Percentiles rank a stretch among this genome's conserved stretches.
Conservation (phyloP, 306 rosid genomes). For the Cicer cuneatum region DNA sequence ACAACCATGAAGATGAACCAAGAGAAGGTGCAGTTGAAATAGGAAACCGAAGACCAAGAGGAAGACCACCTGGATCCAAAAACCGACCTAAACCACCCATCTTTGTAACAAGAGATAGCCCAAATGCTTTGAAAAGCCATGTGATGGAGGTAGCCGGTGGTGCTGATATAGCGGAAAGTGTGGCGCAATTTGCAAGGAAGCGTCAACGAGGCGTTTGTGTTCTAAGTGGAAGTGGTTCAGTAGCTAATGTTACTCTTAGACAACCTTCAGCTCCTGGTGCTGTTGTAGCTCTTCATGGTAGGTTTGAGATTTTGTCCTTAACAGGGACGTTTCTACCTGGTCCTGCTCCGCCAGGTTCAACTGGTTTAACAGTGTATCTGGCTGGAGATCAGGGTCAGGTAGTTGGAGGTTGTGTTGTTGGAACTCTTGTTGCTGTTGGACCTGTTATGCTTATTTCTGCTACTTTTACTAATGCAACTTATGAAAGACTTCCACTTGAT, state of each 20-base stretch:
- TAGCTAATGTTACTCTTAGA: slow-evolving; percentile 82
- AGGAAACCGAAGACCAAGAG: slow-evolving; percentile 80
- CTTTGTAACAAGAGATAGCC: slow-evolving; percentile 85
- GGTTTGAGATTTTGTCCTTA: slow-evolving; percentile 86
- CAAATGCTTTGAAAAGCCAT: slow-evolving; percentile 87
- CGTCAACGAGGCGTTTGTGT: slow-evolving; percentile 97
- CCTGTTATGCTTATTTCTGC: slow-evolving; percentile 95
- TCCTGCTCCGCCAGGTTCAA: slow-evolving; percentile 86
- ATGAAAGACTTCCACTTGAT: slow-evolving; percentile 89
- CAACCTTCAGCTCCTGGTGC: slow-evolving; percentile 88
- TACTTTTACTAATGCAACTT: slow-evolving; percentile 91
- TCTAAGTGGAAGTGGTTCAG: slow-evolving; percentile 88
- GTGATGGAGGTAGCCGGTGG: slow-evolving; percentile 91
- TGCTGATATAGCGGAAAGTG: slow-evolving; percentile 84
- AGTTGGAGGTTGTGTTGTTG: slow-evolving; percentile 91
- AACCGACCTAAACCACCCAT: slow-evolving; percentile 96
- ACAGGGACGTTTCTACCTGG: slow-evolving; percentile 91
- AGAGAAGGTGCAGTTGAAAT: slow-evolving; percentile 84
- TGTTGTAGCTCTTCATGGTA: slow-evolving; percentile 84
- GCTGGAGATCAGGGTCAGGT: slow-evolving; percentile 92
- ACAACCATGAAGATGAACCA: slow-evolving; percentile 62
- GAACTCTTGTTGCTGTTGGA: slow-evolving; percentile 85
- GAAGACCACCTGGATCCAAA: slow-evolving; percentile 94
- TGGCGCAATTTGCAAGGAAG: slow-evolving; percentile 79
- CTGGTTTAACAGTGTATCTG: slow-evolving; percentile 82